phyloP scores from a whole-genome alignment of 345 rosid genomes.

The Eucalyptus urophylla region DNA sequence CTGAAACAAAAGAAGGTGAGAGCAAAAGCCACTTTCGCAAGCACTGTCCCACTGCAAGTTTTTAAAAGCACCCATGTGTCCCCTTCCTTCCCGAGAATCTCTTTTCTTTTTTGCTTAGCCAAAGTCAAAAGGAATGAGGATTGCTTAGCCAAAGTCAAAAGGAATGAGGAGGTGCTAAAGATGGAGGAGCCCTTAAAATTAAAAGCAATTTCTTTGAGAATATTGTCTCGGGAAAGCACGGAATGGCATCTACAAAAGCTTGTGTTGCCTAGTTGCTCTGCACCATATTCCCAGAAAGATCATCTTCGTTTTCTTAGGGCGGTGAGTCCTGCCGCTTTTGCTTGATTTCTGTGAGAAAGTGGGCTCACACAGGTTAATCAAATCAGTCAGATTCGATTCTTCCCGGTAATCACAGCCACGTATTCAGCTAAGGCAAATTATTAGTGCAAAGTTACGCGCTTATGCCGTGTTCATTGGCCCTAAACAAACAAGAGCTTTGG shows the following conservation, averaged over 20 bases:
- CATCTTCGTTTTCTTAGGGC: constrained; percentile 6
- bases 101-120: neutral
- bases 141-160: neutral
- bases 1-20: neutral
- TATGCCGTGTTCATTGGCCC: neutral
- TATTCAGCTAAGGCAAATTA: neutral
- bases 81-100: neutral
- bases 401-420: neutral
- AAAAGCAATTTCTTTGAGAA: neutral
- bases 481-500: neutral
- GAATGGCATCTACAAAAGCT: neutral
- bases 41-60: neutral
- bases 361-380: neutral
- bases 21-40: neutral
- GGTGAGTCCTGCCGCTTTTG: neutral
- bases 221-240: neutral
- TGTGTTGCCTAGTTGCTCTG: neutral
- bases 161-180: neutral
- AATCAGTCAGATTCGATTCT: neutral
- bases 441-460: neutral
- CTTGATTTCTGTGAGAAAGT: neutral
- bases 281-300: neutral
- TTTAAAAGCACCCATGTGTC: neutral
- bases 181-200: neutral
- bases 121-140: neutral